Conservation (phyloP, 2,329 filamentous ascomycete genomes). For the Fusarium sp. region DNA sequence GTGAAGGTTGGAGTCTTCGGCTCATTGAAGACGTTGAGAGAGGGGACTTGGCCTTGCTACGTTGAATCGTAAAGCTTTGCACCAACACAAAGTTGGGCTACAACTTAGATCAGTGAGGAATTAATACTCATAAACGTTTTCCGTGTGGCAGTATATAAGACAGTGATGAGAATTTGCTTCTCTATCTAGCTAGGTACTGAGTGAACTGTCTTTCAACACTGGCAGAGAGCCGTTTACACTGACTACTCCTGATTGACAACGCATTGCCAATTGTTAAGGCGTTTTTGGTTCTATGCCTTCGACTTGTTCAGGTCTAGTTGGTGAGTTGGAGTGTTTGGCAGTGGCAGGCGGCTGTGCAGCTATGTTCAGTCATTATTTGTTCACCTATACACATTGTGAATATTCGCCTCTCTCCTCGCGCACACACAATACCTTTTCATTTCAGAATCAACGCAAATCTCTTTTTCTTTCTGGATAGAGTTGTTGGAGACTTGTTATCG, state of each 20-base stretch:
- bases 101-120: neutral
- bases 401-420: neutral
- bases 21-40: neutral
- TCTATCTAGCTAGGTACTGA: no score
- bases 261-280: neutral
- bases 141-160: neutral
- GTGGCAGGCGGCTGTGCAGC: neutral
- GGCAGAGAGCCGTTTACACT: neutral
- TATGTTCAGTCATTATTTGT: neutral
- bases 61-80: neutral
- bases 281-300: neutral
- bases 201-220: neutral
- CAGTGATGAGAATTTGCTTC: neutral
- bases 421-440: neutral
- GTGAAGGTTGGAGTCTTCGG: slow-evolving; percentile 9
- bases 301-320: neutral
- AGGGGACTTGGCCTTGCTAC: neutral
- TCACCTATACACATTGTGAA: neutral
- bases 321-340: slow-evolving; percentile 1
- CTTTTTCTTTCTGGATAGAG: neutral
- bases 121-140: neutral
- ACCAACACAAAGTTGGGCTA: neutral
- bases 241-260: neutral
- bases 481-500: neutral
- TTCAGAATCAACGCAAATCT: neutral